These are phyloP conservation scores for Micractinium sp. DNA, from an alignment of 139 green algal species.

Conservation along the genomic window DNA sequence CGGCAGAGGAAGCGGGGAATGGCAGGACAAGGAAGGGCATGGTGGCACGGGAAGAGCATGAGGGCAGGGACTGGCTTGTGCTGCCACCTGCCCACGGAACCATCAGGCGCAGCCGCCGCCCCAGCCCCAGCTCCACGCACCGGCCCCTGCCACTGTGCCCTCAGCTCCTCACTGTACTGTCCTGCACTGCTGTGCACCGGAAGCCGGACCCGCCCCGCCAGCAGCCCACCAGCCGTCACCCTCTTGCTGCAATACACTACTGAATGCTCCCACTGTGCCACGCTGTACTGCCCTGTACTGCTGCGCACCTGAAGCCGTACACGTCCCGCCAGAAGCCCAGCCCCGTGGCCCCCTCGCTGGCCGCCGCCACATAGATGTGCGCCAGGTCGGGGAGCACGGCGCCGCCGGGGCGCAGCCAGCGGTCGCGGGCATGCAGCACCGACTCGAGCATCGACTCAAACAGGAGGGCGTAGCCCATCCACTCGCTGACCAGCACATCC, in stretches of 20 bases:
- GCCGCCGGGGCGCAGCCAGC: slow-evolving; percentile 86
- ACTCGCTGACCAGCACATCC: slow-evolving; percentile 94
- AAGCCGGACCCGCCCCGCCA: neutral
- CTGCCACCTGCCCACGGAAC: neutral
- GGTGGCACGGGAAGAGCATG: neutral
- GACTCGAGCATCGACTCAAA: slow-evolving; percentile 97
- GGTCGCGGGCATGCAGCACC: slow-evolving; percentile 75
- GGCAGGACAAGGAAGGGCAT: neutral
- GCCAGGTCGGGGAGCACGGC: slow-evolving; percentile 91
- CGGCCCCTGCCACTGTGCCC: neutral
- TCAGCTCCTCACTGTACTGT: no score
- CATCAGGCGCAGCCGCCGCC: no score
- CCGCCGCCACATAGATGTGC: slow-evolving; percentile 78
- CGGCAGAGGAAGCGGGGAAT: neutral
- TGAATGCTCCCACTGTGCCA: neutral
- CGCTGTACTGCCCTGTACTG: neutral
- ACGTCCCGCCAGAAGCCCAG: slow-evolving; percentile 89
- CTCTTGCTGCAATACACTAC: neutral
- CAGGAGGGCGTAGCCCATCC: slow-evolving; percentile 98
- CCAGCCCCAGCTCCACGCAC: no score
- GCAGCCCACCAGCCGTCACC: neutral
- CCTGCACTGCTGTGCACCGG: neutral
- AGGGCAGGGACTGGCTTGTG: neutral
- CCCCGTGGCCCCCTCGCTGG: slow-evolving; percentile 46
- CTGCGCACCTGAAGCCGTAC: slow-evolving; percentile 81